Base-by-base conservation (phyloP, 2,329 filamentous ascomycete genomes). In the Cryphonectria parasitica region DNA sequence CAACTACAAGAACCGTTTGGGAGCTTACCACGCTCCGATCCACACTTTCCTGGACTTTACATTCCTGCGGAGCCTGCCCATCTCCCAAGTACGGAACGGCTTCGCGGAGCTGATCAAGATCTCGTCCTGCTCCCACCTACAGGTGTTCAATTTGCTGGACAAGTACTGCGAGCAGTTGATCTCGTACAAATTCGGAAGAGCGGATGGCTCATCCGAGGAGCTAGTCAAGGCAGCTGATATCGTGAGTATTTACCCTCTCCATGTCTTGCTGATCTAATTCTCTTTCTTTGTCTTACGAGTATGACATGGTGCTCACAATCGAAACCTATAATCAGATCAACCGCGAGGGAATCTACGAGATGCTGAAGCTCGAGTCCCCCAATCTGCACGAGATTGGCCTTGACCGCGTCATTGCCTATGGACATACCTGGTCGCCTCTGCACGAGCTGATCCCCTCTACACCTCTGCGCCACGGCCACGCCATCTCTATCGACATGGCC, bases 41-140 rank as follows among this genome's bases (percentile, higher is more conserved):
- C 89, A 91, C 77, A 93, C 91, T 0, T 92, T 93, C 82, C 86
- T 93, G 62, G 91, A 93, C 78, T 93, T 92, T 78, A 87, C 85
- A 22, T 93, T 93, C 80, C 82, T 92, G n/a, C 87, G 88, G 62
- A 91, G 89, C 0, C 82, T 93, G 0, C 90, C 91, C 0, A 84
- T 84, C 13, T 87, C 89, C 2, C 90, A 93, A 78, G 90, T 93
- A 76, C 85, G 91, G 69, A 92, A 93, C 72, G 91, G 91, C 0
- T 92, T 93, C 73, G 91, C 91, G 28, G 91, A 93, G 81, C 79
- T 93, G 74, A 92, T 93, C 82, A 93, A 93, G 82, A 93, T 93
- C 74, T 91, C 90, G 0, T 90, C 89, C 1, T 92, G 91, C 76
- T 89, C 89, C 19, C 89, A 92, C 77, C 80, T 87, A 31, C 81